Evolutionary conservation across 352 stramenopile genomes (phyloP).

Genomic region (Phytophthora pinifolia): DNA sequence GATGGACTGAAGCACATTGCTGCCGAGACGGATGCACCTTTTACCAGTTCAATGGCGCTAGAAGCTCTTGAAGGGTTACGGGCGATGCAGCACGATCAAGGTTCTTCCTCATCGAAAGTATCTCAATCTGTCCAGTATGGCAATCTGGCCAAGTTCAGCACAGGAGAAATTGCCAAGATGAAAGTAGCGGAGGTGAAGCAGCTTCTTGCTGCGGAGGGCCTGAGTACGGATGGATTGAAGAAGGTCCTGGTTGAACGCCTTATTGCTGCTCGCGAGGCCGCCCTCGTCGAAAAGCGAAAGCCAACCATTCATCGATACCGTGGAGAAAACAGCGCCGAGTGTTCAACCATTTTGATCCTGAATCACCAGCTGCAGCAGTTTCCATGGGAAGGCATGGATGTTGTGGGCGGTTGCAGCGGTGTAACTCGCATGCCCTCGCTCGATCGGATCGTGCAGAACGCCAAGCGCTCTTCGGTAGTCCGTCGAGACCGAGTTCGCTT

Average conservation of each 20-base stretch:
- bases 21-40: constrained; percentile 24
- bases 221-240: constrained; percentile 48
- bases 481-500: constrained; percentile 47
- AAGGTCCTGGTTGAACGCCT: constrained; percentile 51
- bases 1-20: constrained; percentile 44
- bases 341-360: constrained; percentile 65
- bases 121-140: constrained; percentile 4
- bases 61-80: constrained; percentile 28
- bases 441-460: constrained; percentile 53
- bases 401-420: constrained; percentile 36
- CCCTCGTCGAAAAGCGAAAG: constrained; percentile 5
- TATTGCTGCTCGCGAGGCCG: constrained; percentile 30
- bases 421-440: constrained; percentile 81
- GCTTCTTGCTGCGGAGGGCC: constrained; percentile 26
- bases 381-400: constrained; percentile 78
- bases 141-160: constrained; percentile 26
- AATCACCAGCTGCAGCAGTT: constrained; percentile 69
- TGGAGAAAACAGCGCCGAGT: background rate
- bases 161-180: constrained; percentile 39
- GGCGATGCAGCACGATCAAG: constrained; percentile 1
- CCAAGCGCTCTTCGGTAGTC: constrained; percentile 14
- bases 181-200: constrained; percentile 49
- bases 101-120: constrained; percentile 3
- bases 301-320: background rate
- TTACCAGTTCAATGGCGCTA: constrained; percentile 22